These are phyloP conservation scores for Pythium dissotocum DNA, from an alignment of 352 stramenopile genomes.

Conservation along the genomic window DNA sequence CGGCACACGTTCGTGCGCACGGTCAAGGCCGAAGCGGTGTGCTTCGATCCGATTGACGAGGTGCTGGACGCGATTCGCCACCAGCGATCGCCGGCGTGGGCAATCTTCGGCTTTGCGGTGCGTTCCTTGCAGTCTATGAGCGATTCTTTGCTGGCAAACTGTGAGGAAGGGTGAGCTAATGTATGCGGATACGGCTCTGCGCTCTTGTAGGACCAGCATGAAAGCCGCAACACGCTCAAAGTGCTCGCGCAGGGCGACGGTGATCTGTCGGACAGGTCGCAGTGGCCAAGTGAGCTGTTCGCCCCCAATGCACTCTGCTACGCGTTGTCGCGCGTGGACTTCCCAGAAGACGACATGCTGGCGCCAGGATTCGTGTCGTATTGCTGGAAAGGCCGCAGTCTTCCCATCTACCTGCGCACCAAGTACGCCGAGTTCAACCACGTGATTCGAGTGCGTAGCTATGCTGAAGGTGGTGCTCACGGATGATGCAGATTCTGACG, in stretches of 20 bases:
- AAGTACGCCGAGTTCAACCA: constrained; percentile 91
- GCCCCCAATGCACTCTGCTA: constrained; percentile 81
- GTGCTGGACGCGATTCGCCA: constrained; percentile 69
- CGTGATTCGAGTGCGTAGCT: constrained; percentile 67
- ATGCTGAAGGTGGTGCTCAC: neutral
- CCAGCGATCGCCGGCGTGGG: constrained; percentile 66
- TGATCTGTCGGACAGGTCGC: constrained; percentile 64
- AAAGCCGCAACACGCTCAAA: constrained; percentile 83
- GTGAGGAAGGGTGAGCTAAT: neutral
- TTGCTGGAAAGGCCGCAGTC: constrained; percentile 87
- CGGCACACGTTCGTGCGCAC: constrained; percentile 83
- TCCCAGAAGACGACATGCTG: constrained; percentile 59
- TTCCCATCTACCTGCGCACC: constrained; percentile 82
- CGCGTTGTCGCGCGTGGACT: constrained; percentile 72
- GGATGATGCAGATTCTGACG: neutral
- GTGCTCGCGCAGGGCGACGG: constrained; percentile 65
- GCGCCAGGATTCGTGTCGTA: constrained; percentile 80
- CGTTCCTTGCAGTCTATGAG: constrained; percentile 19
- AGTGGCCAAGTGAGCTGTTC: constrained; percentile 81
- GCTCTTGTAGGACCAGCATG: constrained; percentile 55
- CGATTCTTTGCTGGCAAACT: neutral
- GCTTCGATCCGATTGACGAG: constrained; percentile 74
- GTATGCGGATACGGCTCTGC: too few species aligned
- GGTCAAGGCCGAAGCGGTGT: constrained; percentile 79
- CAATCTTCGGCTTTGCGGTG: constrained; percentile 76